Evolutionary conservation across 1,139 yeast species (phyloP).

Genomic region (Yamadazyma friedrichii): DNA sequence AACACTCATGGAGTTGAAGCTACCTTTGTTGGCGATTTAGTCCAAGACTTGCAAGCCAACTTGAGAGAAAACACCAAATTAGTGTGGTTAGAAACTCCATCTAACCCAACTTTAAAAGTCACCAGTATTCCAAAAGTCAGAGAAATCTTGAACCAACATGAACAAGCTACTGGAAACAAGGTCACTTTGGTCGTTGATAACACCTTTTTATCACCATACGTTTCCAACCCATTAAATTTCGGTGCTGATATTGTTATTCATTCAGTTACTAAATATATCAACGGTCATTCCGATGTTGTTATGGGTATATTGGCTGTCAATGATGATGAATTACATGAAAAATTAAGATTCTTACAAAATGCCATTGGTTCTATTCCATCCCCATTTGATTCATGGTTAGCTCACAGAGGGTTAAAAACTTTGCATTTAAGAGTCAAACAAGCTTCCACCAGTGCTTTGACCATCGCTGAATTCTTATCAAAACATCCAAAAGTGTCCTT

Average conservation of each 20-base stretch:
- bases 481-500: slow-evolving; percentile 52
- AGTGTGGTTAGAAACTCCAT: slow-evolving; percentile 90
- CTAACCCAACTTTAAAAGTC: slow-evolving; percentile 80
- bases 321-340: slow-evolving; percentile 57
- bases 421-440: slow-evolving; percentile 77
- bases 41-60: slow-evolving; percentile 54
- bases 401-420: slow-evolving; percentile 90
- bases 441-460: slow-evolving; percentile 64
- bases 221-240: slow-evolving; percentile 76
- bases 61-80: slow-evolving; percentile 64
- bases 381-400: slow-evolving; percentile 89
- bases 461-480: slow-evolving; percentile 67
- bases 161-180: slow-evolving; percentile 45
- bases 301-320: slow-evolving; percentile 82
- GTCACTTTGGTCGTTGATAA: slow-evolving; percentile 81
- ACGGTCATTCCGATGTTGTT: slow-evolving; percentile 91
- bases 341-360: slow-evolving; percentile 75
- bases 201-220: slow-evolving; percentile 91
- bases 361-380: slow-evolving; percentile 90
- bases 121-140: slow-evolving; percentile 70
- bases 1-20: slow-evolving; percentile 74
- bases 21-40: slow-evolving; percentile 65
- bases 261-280: slow-evolving; percentile 87
- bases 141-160: slow-evolving; percentile 45
- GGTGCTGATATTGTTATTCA: slow-evolving; percentile 90